Evolutionary conservation across 2,329 filamentous ascomycete species (phyloP).

Genomic region (Gaeumannomyces tritici): DNA sequence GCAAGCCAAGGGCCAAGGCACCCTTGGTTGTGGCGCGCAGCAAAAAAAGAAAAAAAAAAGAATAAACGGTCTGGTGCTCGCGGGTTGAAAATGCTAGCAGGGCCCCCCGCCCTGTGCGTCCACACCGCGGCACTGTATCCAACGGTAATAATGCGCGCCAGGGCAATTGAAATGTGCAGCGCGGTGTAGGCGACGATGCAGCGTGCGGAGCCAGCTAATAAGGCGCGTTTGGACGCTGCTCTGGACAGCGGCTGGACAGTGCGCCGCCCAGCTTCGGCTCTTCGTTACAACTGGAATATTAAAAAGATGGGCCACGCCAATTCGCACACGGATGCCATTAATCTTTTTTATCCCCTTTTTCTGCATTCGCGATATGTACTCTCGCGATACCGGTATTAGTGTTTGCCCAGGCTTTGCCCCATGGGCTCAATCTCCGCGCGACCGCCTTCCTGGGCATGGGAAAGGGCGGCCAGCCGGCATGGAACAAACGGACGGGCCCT

Average conservation of each 20-base stretch:
- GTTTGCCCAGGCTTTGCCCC: too few relatives aligned
- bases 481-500: not conserved
- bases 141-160: not conserved
- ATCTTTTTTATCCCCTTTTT: not conserved
- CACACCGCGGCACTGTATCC: not conserved
- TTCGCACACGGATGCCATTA: not conserved
- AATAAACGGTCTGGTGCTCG: too few relatives aligned
- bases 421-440: not conserved
- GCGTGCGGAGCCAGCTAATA: not conserved
- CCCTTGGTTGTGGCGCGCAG: too few relatives aligned
- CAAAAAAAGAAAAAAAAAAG: too few relatives aligned
- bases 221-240: not conserved
- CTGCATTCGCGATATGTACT: not conserved
- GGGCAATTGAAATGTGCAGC: not conserved
- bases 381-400: too few relatives aligned
- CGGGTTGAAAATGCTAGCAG: too few relatives aligned
- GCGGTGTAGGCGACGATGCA: not conserved
- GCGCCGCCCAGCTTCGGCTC: too few relatives aligned
- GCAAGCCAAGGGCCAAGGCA: not conserved
- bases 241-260: not conserved
- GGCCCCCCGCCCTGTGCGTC: not conserved
- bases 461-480: not conserved
- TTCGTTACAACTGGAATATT: too few relatives aligned
- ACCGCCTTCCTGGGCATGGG: not conserved
- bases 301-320: too few relatives aligned